A percentile compares a stretch with the other conserved stretches of the same genome.
Conservation (phyloP, 208 protist species). For the Crithidia thermophila region DNA sequence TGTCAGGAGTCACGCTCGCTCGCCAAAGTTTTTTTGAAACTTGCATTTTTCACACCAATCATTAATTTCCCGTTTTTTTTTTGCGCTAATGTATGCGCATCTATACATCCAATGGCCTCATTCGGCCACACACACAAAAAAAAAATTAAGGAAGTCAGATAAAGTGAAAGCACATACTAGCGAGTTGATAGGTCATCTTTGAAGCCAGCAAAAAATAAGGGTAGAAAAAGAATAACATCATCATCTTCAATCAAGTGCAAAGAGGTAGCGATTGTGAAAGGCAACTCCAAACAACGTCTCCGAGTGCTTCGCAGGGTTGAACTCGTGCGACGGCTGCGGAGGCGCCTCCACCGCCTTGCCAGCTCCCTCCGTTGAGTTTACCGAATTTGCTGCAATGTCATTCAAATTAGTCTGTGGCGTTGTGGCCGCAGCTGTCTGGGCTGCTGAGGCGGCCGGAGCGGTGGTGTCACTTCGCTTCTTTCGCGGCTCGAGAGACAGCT, state of each 20-base stretch:
- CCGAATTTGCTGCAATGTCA: neutral
- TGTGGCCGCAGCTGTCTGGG: conserved; percentile 1
- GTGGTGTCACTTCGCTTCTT: neutral
- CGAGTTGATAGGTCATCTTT: too few relatives aligned
- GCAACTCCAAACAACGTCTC: conserved; percentile 84
- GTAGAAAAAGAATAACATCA: too few relatives aligned
- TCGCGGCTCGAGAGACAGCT: conserved; percentile 69
- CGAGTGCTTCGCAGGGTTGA: conserved; percentile 79
- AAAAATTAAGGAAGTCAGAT: neutral
- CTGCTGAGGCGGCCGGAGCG: neutral
- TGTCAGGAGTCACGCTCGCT: too few relatives aligned
- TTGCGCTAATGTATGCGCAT: neutral
- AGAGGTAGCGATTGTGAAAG: conserved; percentile 92
- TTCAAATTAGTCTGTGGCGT: neutral
- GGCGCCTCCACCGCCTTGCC: neutral
- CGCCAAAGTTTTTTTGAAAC: too few relatives aligned
- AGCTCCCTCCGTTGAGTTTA: neutral
- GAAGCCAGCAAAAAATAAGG: too few relatives aligned
- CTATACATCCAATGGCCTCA: neutral
- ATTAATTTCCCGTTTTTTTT: neutral
- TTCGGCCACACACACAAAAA: conserved; percentile 9
- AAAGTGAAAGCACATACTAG: too few relatives aligned
- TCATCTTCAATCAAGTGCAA: conserved; percentile 86
- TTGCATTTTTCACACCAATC: too few relatives aligned
- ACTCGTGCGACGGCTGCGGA: conserved; percentile 44